Base-by-base conservation (phyloP, 352 stramenopile species). In the Phytophthora hybrid region DNA sequence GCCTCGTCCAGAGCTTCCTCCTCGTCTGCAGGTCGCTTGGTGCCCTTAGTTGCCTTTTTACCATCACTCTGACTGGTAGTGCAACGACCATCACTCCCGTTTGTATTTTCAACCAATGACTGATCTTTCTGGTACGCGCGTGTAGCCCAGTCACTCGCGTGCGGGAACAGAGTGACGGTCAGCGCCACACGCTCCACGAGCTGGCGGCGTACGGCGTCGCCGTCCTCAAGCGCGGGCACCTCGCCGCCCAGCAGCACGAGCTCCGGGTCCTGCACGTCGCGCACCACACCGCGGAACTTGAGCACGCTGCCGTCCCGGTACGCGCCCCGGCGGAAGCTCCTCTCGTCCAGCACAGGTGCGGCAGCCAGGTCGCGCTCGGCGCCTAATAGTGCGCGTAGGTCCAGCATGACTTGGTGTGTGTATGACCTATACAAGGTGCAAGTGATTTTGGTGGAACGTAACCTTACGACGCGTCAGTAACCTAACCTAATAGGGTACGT, bases 251-350 rank as follows among this genome's bases (percentile, higher is more conserved):
- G 59, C 52, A 87, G 53, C 55, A 94, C 85, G 14, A 94, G 65
- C 71, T 94, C 88, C 5, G 88, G 86, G 72, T 93, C 86, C 39
- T 88, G 82, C 60, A 94, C 83, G 66, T 93, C 86, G 54, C 81
- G 74, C n/a, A 94, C 75, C 34, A 93, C 80, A 31, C 88, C 88
- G 54, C 86, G 88, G 66, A 93, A 91, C 41, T 79, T 79, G 60
- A 94, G 78, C 62, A 90, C 49, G 13, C 72, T 72, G 19, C 84
- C 87, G 49, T 93, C 80, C 32, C 63, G 63, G 73, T 94, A 94
- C 52, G 54, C 73, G 19, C 88, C 88, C 7, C 69, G 29, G 0
- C 59, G 69, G 63, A 93, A 92, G 11, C 61, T 58, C 14, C 59
- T 59, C n/a, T 91, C 78, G 21, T 86, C 74, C 58, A 94, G 84